phyloP scores from a whole-genome alignment of 202 grass and related monocot genomes.

The Carex arenaria region DNA sequence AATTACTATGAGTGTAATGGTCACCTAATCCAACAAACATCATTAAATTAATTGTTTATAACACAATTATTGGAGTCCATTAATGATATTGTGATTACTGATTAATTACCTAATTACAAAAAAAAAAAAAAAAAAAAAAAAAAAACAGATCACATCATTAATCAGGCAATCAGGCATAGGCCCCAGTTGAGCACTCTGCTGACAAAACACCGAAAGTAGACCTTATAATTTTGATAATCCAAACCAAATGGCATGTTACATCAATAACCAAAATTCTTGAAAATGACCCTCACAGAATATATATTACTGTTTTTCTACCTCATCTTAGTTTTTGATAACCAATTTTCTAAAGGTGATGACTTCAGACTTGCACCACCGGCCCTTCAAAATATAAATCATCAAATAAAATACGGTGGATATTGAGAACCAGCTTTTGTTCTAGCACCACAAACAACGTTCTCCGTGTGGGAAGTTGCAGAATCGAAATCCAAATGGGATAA shows the following conservation, averaged over 20 bases:
- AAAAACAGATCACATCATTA: not conserved
- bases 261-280: not conserved
- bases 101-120: conserved; percentile 6
- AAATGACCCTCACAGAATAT: not conserved
- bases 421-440: too few species aligned
- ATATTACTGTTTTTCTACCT: not conserved
- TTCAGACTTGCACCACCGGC: not conserved
- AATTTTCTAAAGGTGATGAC: not conserved
- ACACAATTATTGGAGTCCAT: not conserved
- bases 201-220: too few species aligned
- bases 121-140: not conserved
- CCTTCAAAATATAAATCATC: not conserved
- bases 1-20: not conserved
- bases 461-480: too few species aligned
- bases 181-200: too few species aligned
- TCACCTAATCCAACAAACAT: conserved; percentile 19
- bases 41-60: conserved; percentile 17
- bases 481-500: too few species aligned
- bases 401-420: not conserved
- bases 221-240: not conserved
- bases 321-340: not conserved
- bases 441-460: too few species aligned
- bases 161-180: not conserved
- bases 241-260: conserved; percentile 14
- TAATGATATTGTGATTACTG: not conserved